Conservation (phyloP, 192 early-diverging fungal species). For the Coemansia sp. region DNA sequence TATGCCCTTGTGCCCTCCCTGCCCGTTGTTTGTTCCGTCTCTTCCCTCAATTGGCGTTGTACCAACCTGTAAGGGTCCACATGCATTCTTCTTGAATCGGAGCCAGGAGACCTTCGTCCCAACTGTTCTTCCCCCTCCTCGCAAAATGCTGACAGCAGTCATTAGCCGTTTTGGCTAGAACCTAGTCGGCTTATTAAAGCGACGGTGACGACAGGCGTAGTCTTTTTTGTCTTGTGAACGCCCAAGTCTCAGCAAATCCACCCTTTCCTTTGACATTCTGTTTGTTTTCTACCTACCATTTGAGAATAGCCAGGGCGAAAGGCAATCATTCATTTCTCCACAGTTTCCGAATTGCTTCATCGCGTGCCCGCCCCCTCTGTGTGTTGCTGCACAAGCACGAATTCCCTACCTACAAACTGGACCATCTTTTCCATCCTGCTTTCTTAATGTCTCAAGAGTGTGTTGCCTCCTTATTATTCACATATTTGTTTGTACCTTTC, state of each 20-base stretch:
- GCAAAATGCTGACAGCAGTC: too few relatives aligned
- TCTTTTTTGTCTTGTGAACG: not conserved
- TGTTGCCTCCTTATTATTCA: not conserved
- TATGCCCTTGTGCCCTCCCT: not conserved
- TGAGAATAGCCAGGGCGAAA: not conserved
- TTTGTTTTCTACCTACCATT: not conserved
- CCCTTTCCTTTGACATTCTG: not conserved
- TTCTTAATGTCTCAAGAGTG: not conserved
- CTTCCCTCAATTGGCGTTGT: not conserved
- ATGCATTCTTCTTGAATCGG: not conserved
- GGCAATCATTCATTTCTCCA: not conserved
- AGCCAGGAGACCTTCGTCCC: not conserved
- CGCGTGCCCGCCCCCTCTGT: not conserved
- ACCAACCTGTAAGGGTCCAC: conserved; percentile 8
- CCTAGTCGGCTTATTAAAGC: not conserved
- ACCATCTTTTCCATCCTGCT: not conserved
- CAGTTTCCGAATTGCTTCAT: not conserved
- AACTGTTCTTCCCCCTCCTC: not conserved
- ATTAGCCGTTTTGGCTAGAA: not conserved
- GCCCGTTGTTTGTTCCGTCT: conserved; percentile 2
- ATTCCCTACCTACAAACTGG: conserved; percentile 2
- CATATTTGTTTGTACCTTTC: not conserved
- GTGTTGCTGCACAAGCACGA: not conserved
- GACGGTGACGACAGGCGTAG: not conserved
- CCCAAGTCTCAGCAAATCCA: not conserved